A percentile compares a stretch with the other conserved stretches of the same genome.
Evolutionary conservation across 1,139 yeast species (phyloP).

Genomic region (Zygoascus meyerae): DNA sequence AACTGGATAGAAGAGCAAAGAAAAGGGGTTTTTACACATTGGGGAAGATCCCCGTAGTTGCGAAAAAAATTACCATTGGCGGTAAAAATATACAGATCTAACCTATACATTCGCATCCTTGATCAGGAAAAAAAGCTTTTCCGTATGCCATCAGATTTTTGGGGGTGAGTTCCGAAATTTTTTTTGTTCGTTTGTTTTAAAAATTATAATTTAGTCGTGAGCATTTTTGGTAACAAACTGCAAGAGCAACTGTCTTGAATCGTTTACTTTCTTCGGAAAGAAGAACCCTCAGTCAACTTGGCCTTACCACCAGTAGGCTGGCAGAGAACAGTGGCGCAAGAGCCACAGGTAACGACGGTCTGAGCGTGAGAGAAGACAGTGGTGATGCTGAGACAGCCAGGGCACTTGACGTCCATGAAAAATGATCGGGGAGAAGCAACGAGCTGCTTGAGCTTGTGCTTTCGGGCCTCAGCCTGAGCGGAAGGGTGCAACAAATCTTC

Average conservation of each 20-base stretch:
- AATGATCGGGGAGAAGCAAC: constrained; percentile 97
- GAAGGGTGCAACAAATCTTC: constrained; percentile 97
- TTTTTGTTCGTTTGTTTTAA: neutral
- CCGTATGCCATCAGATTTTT: constrained; percentile 6
- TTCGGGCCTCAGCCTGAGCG: constrained; percentile 91
- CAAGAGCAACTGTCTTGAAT: neutral
- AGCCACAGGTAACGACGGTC: constrained; percentile 98
- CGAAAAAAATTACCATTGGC: no score
- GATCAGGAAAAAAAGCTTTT: neutral
- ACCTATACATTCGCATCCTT: no score
- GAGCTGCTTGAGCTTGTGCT: constrained; percentile 96
- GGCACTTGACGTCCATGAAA: constrained; percentile 99
- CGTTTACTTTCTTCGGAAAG: constrained; percentile 95
- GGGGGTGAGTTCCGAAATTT: constrained; percentile 3
- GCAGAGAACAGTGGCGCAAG: constrained; percentile 97
- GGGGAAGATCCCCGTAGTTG: no score
- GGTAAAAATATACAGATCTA: no score
- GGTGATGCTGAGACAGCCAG: constrained; percentile 98
- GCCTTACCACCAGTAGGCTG: constrained; percentile 99
- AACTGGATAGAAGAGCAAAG: no score
- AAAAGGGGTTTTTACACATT: no score
- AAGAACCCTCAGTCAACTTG: constrained; percentile 97
- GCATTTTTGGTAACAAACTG: neutral
- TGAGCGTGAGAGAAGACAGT: constrained; percentile 99
- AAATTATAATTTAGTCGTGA: constrained; percentile 2